Conservation (phyloP, 2,329 filamentous ascomycete species). For the Rhytidhysteron rufulum region DNA sequence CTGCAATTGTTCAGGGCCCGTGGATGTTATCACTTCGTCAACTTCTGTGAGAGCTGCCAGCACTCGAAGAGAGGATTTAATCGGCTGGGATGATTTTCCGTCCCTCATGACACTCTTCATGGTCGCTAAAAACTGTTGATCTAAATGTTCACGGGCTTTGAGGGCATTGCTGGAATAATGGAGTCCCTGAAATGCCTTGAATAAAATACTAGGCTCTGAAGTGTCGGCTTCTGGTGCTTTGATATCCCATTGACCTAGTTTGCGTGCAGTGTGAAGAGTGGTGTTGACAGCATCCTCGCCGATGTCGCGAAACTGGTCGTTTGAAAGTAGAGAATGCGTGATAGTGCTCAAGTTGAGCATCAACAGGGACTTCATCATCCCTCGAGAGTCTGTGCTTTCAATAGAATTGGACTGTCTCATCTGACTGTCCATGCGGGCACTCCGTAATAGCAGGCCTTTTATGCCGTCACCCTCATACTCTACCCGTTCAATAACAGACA, state of each 20-base stretch:
- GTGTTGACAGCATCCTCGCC: conserved; percentile 61
- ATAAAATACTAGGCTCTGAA: conserved; percentile 66
- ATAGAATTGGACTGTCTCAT: conserved; percentile 59
- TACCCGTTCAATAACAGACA: conserved; percentile 73
- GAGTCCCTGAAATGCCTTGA: conserved; percentile 76
- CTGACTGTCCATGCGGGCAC: conserved; percentile 85
- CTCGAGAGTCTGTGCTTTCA: conserved; percentile 59
- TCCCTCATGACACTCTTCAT: conserved; percentile 34
- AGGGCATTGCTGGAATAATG: conserved; percentile 59
- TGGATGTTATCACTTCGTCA: conserved; percentile 67
- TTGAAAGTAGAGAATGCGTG: conserved; percentile 72
- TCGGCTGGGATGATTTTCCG: conserved; percentile 20
- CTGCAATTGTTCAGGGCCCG: conserved; percentile 58
- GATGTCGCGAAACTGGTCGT: conserved; percentile 58
- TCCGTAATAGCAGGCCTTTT: conserved; percentile 85
- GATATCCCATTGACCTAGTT: conserved; percentile 88
- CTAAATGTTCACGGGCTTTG: conserved; percentile 55
- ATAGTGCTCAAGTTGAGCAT: conserved; percentile 80
- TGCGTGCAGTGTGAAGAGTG: conserved; percentile 74
- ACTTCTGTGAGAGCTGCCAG: conserved; percentile 76
- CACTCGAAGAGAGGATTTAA: conserved; percentile 24
- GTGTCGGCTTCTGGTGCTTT: conserved; percentile 63
- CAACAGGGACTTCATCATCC: conserved; percentile 72
- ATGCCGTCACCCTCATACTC: conserved; percentile 86
- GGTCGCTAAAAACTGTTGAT: conserved; percentile 55